Conservation (phyloP, 163 green algal genomes). For the Chlamydomonas reinhardtii region DNA sequence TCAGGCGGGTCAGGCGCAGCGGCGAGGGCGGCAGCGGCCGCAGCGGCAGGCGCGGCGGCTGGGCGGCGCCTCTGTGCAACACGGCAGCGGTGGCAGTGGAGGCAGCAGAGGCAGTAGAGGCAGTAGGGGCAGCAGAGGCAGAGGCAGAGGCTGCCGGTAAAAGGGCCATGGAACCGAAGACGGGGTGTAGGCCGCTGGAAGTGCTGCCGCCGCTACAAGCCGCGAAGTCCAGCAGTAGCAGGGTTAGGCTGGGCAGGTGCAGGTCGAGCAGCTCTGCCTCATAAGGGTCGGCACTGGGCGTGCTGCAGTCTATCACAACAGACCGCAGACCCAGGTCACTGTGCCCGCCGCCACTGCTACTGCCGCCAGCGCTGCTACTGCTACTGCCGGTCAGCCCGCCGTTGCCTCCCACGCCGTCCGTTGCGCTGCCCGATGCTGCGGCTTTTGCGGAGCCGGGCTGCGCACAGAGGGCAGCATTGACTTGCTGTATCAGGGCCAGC, state of each 20-base stretch:
- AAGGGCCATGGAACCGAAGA: no score
- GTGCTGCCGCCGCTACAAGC: neutral
- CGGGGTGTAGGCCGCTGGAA: no score
- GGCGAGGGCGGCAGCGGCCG: neutral
- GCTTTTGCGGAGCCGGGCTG: no score
- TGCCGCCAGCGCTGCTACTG: neutral
- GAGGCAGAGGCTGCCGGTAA: no score
- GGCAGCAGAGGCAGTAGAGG: no score
- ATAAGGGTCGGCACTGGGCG: slow-evolving; percentile 9
- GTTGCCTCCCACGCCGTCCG: no score
- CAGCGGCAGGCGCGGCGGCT: no score
- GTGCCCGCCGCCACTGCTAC: no score
- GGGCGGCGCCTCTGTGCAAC: no score
- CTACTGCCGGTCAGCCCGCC: neutral
- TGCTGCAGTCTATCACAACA: neutral
- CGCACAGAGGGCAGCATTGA: neutral
- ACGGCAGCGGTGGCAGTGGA: no score
- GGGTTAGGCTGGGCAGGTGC: neutral
- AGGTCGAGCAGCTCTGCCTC: slow-evolving; percentile 33
- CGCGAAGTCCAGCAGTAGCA: neutral
- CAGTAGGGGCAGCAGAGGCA: no score
- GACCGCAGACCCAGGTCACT: neutral
- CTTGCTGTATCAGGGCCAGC: neutral
- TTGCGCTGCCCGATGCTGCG: no score
- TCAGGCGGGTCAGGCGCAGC: slow-evolving; percentile 3